Evolutionary conservation across 257 asterid species (phyloP).

Genomic region (Scutellaria barbata): DNA sequence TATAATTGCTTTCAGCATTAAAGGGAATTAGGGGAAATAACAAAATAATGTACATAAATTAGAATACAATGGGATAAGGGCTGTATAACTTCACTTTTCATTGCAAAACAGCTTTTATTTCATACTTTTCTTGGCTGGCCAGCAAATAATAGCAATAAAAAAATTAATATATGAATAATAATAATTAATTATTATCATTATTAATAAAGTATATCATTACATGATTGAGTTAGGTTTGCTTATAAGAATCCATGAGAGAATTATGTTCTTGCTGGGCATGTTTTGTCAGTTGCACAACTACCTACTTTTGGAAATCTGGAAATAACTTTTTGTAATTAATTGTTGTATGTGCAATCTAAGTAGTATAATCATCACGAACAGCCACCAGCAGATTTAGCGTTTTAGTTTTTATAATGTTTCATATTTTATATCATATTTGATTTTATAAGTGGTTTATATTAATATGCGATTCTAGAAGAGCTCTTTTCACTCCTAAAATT

Average conservation of each 20-base stretch:
- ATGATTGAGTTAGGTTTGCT: slow-evolving; percentile 18
- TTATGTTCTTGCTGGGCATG: slow-evolving; percentile 32
- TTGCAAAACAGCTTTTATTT: slow-evolving; percentile 47
- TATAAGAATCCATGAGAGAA: slow-evolving; percentile 24
- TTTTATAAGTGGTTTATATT: too few species aligned
- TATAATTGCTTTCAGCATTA: background rate
- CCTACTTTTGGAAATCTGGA: slow-evolving; percentile 30
- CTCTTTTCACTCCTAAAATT: too few species aligned
- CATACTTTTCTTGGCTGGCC: slow-evolving; percentile 40
- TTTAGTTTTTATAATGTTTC: too few species aligned
- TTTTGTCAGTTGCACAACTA: slow-evolving; percentile 40
- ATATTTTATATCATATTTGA: too few species aligned
- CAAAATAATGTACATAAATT: slow-evolving; percentile 35
- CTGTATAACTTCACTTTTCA: slow-evolving; percentile 44
- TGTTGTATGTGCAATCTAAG: too few species aligned
- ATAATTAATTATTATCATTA: background rate
- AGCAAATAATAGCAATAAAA: background rate
- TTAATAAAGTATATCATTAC: slow-evolving; percentile 23
- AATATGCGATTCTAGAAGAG: too few species aligned
- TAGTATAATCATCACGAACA: too few species aligned
- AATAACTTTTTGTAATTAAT: background rate
- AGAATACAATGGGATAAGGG: slow-evolving; percentile 34
- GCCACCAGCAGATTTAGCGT: too few species aligned
- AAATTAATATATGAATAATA: slow-evolving; percentile 5
- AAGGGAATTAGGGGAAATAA: background rate